Base-by-base conservation (phyloP, 2,329 filamentous ascomycete genomes). In the Cladosporium sp. region DNA sequence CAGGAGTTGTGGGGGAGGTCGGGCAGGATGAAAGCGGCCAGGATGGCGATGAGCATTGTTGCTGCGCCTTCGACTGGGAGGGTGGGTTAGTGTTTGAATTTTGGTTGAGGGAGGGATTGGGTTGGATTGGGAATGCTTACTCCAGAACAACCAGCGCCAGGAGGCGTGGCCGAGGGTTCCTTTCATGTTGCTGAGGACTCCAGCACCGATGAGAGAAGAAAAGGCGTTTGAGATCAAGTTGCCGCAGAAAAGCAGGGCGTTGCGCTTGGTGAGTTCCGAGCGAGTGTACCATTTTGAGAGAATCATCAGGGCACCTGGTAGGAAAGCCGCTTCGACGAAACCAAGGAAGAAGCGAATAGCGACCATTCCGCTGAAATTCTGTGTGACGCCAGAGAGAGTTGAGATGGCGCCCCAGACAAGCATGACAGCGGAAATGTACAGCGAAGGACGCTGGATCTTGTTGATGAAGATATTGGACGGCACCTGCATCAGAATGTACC, bases 11-110 rank as follows among this genome's bases (percentile, higher is more conserved):
- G 30, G 12, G 85, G 85, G 54, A 85, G 85, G 61, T 87, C 80
- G 0, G 84, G 84, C n/a, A 88, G 69, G 32, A 87, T 67, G 56
- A 79, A 79, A 61, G 75, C 76, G 1, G 80, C 74, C 0, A 63
- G 56, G 7, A 80, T 62, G 7, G 84, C 83, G 25, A 88, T 72
- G 7, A 70, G 71, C 29, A 88, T 69, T 1, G 84, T 87, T 49
- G 84, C 72, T 9, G 74, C 73, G 25, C 85, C 85, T 63, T 88
- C 83, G 35, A 88, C 80, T 46, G 87, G 80, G 67, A 86, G 85
- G 0, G 6, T 27, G 22, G 22, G 9, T 5, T 27, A 27, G 9
- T 27, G 22, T 27, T n/a, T n/a, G n/a, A n/a, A n/a, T n/a, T n/a
- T n/a, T n/a, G n/a, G n/a, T n/a, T n/a, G n/a, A n/a, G n/a, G n/a